phyloP scores from a whole-genome alignment of 495 filamentous ascomycete species.

The Podospora appendiculata region DNA sequence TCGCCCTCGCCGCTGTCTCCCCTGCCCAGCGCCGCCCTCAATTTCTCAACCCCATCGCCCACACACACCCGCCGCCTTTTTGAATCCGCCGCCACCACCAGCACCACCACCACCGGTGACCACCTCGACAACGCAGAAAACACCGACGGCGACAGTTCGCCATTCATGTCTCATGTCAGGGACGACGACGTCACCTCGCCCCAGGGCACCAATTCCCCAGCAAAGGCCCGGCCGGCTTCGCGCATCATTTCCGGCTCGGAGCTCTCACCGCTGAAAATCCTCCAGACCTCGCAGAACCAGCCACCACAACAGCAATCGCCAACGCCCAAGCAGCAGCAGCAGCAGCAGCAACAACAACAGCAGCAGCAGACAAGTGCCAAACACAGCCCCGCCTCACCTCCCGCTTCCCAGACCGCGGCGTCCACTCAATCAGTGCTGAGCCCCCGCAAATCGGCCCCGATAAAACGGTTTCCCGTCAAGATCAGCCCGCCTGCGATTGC shows the following conservation, averaged over 20 bases:
- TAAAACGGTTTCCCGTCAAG: slow-evolving; percentile 48
- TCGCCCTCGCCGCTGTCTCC: background rate
- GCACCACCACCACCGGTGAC: background rate
- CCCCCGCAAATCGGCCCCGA: slow-evolving; percentile 40
- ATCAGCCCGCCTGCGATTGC: slow-evolving; percentile 24
- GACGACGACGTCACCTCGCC: slow-evolving; percentile 20
- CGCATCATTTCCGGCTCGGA: slow-evolving; percentile 40
- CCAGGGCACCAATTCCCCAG: slow-evolving; percentile 19
- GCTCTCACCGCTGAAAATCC: slow-evolving; percentile 43
- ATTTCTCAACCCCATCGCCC: background rate
- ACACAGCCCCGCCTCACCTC: slow-evolving; percentile 18
- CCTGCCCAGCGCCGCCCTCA: background rate
- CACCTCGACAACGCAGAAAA: slow-evolving; percentile 6
- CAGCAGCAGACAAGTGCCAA: background rate
- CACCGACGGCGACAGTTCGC: slow-evolving; percentile 15
- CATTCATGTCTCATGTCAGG: slow-evolving; percentile 17
- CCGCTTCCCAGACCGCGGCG: slow-evolving; percentile 11
- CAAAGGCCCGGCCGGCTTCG: slow-evolving; percentile 35
- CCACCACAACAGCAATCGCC: slow-evolving; percentile 8
- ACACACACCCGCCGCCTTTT: background rate
- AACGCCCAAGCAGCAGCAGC: slow-evolving; percentile 10
- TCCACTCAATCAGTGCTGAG: slow-evolving; percentile 7
- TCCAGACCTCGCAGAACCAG: slow-evolving; percentile 21
- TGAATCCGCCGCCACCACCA: background rate
- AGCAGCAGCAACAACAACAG: slow-evolving; percentile 9